Evolutionary conservation across 2,329 filamentous ascomycete genomes (phyloP).

Genomic region (Beauveria bassiana): DNA sequence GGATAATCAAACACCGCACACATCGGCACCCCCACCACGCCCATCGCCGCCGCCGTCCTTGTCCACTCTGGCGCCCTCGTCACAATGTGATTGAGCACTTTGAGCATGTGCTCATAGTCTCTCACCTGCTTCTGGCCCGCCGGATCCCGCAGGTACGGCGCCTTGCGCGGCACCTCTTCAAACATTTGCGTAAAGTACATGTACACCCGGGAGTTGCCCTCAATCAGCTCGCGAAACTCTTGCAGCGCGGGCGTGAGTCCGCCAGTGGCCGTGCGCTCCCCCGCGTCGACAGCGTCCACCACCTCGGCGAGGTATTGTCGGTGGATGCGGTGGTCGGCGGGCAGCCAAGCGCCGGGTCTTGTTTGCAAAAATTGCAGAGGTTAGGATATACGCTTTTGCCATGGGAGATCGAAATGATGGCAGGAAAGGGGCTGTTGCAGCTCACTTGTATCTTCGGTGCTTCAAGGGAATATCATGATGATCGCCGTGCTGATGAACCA

Average conservation of each 20-base stretch:
- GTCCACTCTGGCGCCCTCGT: constrained; percentile 44
- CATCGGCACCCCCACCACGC: constrained; percentile 10
- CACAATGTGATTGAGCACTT: constrained; percentile 55
- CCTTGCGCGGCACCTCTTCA: constrained; percentile 53
- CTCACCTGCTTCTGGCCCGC: constrained; percentile 55
- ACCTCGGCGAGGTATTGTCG: constrained; percentile 53
- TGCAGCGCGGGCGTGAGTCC: constrained; percentile 51
- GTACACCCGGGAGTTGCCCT: constrained; percentile 53
- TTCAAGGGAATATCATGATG: constrained; percentile 43
- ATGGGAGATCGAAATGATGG: no score
- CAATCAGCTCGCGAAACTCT: constrained; percentile 61
- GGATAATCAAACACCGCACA: constrained; percentile 30
- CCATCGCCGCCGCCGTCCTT: constrained; percentile 33
- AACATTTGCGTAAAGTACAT: constrained; percentile 65
- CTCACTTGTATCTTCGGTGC: constrained; percentile 37
- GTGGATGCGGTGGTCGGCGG: constrained; percentile 54
- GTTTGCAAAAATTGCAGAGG: neutral
- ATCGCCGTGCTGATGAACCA: constrained; percentile 44
- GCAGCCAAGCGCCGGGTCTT: constrained; percentile 52
- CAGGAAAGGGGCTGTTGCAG: no score
- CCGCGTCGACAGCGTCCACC: constrained; percentile 40
- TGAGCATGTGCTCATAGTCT: constrained; percentile 59
- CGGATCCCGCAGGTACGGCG: constrained; percentile 53
- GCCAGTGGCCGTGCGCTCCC: constrained; percentile 26
- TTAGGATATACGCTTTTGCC: neutral